These are phyloP conservation scores for Penicillium antarcticum DNA, from an alignment of 495 filamentous ascomycete genomes.

Conservation along the genomic window DNA sequence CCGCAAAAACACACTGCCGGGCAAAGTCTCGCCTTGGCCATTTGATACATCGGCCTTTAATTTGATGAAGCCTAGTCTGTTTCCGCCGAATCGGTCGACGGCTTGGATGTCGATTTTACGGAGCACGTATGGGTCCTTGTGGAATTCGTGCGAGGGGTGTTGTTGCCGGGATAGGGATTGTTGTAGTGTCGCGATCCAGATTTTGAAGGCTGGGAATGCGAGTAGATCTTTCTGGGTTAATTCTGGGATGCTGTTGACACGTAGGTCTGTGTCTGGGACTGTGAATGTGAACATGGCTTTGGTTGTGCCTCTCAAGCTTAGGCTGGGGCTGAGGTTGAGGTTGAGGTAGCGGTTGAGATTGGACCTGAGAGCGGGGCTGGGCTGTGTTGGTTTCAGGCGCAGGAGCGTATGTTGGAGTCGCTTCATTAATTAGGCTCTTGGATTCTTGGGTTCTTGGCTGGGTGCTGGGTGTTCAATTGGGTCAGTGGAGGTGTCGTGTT, in stretches of 20 bases:
- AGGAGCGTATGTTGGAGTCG: constrained; percentile 4
- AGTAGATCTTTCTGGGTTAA: constrained; percentile 63
- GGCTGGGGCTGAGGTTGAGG: not conserved
- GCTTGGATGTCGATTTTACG: constrained; percentile 69
- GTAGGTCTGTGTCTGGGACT: constrained; percentile 23
- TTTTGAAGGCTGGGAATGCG: constrained; percentile 66
- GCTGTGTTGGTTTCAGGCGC: constrained; percentile 1
- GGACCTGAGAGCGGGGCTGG: not conserved
- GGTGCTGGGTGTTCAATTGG: not conserved
- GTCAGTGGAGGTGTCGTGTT: too few species aligned
- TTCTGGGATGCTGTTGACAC: constrained; percentile 54
- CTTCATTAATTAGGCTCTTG: constrained; percentile 5
- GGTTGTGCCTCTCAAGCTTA: not conserved
- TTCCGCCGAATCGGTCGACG: constrained; percentile 65
- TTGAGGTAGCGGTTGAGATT: too few species aligned
- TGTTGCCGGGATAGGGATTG: constrained; percentile 62
- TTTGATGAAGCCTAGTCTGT: constrained; percentile 75
- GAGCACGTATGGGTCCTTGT: constrained; percentile 66
- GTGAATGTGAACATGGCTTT: constrained; percentile 19
- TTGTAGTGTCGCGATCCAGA: constrained; percentile 68
- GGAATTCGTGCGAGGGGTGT: constrained; percentile 63
- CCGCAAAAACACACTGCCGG: constrained; percentile 75
- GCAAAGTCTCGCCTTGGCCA: constrained; percentile 58
- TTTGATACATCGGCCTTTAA: constrained; percentile 66
- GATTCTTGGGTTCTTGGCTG: not conserved